Conservation (phyloP, 2,329 filamentous ascomycete genomes). For the Neurospora crassa region DNA sequence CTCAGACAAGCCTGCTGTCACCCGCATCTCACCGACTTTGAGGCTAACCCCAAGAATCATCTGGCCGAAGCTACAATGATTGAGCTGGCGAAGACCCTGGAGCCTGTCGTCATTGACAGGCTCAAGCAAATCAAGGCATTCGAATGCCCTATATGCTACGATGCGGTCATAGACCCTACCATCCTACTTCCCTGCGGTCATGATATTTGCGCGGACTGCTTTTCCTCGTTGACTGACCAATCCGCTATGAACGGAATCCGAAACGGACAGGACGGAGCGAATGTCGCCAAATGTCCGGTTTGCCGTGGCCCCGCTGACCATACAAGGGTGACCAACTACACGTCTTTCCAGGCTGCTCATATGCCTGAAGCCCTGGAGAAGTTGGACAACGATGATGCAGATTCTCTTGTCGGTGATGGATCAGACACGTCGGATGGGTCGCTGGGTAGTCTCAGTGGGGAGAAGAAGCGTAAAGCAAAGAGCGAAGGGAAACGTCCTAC, state of each 20-base stretch:
- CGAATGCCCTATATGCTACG: slow-evolving; percentile 77
- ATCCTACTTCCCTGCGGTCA: slow-evolving; percentile 82
- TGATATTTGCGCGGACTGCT: slow-evolving; percentile 67
- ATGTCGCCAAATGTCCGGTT: slow-evolving; percentile 56
- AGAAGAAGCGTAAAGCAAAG: slow-evolving; percentile 38
- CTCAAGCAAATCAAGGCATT: slow-evolving; percentile 52
- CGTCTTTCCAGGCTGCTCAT: slow-evolving; percentile 64
- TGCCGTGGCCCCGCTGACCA: slow-evolving; percentile 61
- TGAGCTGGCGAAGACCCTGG: slow-evolving; percentile 45
- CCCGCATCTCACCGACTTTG: slow-evolving; percentile 52
- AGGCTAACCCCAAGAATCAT: slow-evolving; percentile 32
- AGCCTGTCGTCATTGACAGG: slow-evolving; percentile 51
- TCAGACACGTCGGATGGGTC: slow-evolving; percentile 20
- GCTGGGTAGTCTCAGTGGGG: slow-evolving; percentile 35
- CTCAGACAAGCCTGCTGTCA: slow-evolving; percentile 77
- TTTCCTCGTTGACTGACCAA: slow-evolving; percentile 57
- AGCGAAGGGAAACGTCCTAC: slow-evolving; percentile 14
- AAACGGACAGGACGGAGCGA: slow-evolving; percentile 47
- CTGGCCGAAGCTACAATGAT: slow-evolving; percentile 33
- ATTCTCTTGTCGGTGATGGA: slow-evolving; percentile 8
- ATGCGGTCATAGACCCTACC: slow-evolving; percentile 61
- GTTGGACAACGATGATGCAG: slow-evolving; percentile 10
- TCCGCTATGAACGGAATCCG: slow-evolving; percentile 42
- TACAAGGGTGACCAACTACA: slow-evolving; percentile 62
- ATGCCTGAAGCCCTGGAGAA: slow-evolving; percentile 42